These are phyloP conservation scores for Globisporangium middletonii DNA, from an alignment of 352 stramenopile genomes.

Conservation along the genomic window DNA sequence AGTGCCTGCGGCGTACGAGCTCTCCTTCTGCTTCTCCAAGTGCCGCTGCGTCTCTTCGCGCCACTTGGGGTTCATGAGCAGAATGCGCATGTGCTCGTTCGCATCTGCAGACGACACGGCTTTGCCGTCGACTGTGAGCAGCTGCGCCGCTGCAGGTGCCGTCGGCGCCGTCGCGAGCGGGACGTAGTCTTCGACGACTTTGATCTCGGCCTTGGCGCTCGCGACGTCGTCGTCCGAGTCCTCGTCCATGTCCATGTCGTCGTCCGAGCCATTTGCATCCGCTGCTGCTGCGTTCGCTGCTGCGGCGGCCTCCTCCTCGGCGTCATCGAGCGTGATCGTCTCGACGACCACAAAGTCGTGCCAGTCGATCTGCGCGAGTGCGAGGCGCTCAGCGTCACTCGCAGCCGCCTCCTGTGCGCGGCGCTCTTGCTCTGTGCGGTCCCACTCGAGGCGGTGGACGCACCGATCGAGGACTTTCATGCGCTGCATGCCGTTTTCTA, in stretches of 20 bases:
- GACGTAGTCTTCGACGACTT: slow-evolving; percentile 85
- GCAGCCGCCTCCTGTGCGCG: slow-evolving; percentile 68
- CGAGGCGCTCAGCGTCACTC: slow-evolving; percentile 67
- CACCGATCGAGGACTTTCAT: slow-evolving; percentile 85
- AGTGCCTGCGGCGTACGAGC: slow-evolving; percentile 89
- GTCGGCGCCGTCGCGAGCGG: slow-evolving; percentile 41
- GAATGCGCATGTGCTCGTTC: slow-evolving; percentile 99
- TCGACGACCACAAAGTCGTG: slow-evolving; percentile 99
- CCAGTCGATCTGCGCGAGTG: slow-evolving; percentile 94
- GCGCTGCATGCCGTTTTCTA: slow-evolving; percentile 68
- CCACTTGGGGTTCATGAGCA: slow-evolving; percentile 98
- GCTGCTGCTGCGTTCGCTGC: slow-evolving; percentile 19
- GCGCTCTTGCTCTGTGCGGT: slow-evolving; percentile 63
- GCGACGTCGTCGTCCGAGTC: slow-evolving; percentile 66
- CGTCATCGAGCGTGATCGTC: slow-evolving; percentile 94
- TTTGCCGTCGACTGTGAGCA: slow-evolving; percentile 85
- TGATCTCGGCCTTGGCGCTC: slow-evolving; percentile 44
- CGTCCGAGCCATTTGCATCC: slow-evolving; percentile 50
- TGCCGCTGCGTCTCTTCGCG: slow-evolving; percentile 94
- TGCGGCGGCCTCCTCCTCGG: slow-evolving; percentile 58
- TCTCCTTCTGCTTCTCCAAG: slow-evolving; percentile 96
- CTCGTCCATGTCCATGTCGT: slow-evolving; percentile 90
- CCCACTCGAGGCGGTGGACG: slow-evolving; percentile 80
- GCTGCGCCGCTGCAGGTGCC: slow-evolving; percentile 15
- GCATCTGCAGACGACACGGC: slow-evolving; percentile 80